These are phyloP conservation scores for Peltaster fructicola DNA, from an alignment of 2,329 filamentous ascomycete species.

Conservation along the genomic window DNA sequence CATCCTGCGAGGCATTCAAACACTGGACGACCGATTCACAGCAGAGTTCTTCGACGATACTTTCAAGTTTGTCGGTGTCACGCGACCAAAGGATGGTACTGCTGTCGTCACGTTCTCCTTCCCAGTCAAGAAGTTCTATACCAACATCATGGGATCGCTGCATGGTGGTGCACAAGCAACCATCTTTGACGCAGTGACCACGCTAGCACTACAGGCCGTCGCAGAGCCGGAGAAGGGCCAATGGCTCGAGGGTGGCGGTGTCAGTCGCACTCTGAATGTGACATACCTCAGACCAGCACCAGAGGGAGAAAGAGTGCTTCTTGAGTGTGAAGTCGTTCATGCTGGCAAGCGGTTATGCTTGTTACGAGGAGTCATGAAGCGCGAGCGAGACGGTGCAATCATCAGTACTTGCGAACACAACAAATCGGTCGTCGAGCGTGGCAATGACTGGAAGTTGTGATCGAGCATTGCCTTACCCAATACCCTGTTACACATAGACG, in stretches of 20 bases:
- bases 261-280: constrained; percentile 26
- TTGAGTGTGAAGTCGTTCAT: constrained; percentile 28
- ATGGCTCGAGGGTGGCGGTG: constrained; percentile 26
- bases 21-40: no score
- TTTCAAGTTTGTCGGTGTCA: no score
- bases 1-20: no score
- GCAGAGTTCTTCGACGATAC: no score
- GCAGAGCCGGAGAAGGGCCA: constrained; percentile 17
- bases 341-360: constrained; percentile 25
- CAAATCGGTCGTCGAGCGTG: constrained; percentile 8
- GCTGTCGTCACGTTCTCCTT: constrained; percentile 2
- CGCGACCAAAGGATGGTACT: no score
- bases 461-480: no score
- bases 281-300: constrained; percentile 27
- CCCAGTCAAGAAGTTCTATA: constrained; percentile 1
- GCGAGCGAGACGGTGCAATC: constrained; percentile 17
- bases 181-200: constrained; percentile 38
- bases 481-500: no score
- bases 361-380: constrained; percentile 23
- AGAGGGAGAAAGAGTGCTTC: constrained; percentile 22
- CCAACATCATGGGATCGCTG: constrained; percentile 5
- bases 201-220: constrained; percentile 19
- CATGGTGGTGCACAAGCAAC: constrained; percentile 31
- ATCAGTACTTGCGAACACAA: constrained; percentile 20
- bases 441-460: no score